A percentile compares a stretch with the other conserved stretches of the same genome.
Evolutionary conservation across 1,284 basidiomycete species (phyloP).

Genomic region (Malassezia globosa): DNA sequence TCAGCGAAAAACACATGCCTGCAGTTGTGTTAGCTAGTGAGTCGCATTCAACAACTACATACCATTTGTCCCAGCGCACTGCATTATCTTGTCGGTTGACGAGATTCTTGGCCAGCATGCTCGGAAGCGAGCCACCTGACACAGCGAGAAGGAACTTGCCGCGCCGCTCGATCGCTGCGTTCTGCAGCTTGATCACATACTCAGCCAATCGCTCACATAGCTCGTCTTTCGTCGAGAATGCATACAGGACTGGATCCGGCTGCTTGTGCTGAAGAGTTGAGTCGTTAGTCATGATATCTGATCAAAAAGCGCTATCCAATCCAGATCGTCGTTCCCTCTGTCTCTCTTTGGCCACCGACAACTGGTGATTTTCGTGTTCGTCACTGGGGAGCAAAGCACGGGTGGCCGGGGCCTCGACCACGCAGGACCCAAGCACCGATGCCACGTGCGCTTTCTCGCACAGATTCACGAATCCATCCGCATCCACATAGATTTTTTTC

Average conservation of each 20-base stretch:
- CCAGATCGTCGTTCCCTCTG: no score
- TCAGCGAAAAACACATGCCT: conserved; percentile 98
- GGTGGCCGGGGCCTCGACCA: no score
- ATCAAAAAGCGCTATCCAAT: no score
- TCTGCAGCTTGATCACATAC: conserved; percentile 72
- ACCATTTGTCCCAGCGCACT: conserved; percentile 94
- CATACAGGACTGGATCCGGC: conserved; percentile 58
- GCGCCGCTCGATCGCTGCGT: conserved; percentile 74
- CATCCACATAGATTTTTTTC: no score
- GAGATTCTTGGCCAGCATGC: conserved; percentile 62
- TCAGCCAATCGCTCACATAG: conserved; percentile 58
- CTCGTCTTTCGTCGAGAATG: conserved; percentile 56
- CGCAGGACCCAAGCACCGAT: no score
- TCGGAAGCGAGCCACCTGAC: conserved; percentile 83
- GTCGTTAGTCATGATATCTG: not conserved
- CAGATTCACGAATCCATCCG: no score
- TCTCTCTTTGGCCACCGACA: no score
- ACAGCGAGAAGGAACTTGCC: conserved; percentile 82
- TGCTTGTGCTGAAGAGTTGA: conserved; percentile 15
- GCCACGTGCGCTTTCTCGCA: no score
- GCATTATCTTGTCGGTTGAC: conserved; percentile 56
- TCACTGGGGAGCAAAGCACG: no score
- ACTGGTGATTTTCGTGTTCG: no score
- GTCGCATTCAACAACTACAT: no score
- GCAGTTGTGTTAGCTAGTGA: conserved; percentile 22